Evolutionary conservation across 140 eudicot genomes (phyloP).

Genomic region (Ambrosia hybrid): DNA sequence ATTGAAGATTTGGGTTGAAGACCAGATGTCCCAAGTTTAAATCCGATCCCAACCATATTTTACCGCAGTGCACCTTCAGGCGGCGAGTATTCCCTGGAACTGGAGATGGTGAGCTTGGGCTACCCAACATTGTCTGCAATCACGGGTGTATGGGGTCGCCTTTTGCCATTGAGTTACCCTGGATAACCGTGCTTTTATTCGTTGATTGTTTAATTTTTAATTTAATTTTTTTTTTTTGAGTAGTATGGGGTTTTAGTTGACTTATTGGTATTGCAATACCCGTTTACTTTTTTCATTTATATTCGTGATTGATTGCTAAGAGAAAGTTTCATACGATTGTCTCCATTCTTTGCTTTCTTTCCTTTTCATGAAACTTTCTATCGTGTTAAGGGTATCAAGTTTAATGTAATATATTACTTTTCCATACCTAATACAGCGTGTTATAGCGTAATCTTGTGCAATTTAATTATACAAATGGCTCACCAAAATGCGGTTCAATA

Average conservation of each 20-base stretch:
- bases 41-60: no score
- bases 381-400: background rate
- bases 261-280: background rate
- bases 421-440: constrained; percentile 1
- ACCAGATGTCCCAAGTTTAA: no score
- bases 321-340: background rate
- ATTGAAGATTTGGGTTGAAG: no score
- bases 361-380: background rate
- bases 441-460: constrained; percentile 14
- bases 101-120: no score
- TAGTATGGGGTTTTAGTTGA: background rate
- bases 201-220: no score
- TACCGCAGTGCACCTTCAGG: no score
- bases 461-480: constrained; percentile 12
- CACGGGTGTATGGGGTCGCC: no score
- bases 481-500: constrained; percentile 20
- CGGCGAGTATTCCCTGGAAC: no score
- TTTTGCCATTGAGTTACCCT: no score
- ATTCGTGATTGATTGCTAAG: background rate
- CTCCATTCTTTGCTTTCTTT: background rate
- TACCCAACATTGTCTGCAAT: no score
- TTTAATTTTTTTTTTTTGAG: no score
- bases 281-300: background rate
- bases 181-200: no score
- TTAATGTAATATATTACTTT: background rate